Percentiles rank a stretch among this genome's conserved stretches.
Conservation (phyloP, 768 basidiomycete species). For the Auricularia auricula-judae region DNA sequence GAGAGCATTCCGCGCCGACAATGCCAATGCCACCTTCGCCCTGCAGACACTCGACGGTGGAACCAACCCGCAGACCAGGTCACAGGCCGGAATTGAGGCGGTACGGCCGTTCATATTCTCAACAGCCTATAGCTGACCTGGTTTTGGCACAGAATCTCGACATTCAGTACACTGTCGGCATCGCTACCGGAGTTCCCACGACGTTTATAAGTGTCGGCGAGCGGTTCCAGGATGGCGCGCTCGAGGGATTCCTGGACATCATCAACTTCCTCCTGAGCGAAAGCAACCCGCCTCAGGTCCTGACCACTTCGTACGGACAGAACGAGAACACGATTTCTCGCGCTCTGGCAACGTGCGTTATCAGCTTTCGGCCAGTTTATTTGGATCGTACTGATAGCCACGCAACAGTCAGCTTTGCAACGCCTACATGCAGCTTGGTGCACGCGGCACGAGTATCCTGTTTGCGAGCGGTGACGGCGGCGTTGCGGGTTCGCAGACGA, state of each 20-base stretch:
- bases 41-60: constrained; percentile 7
- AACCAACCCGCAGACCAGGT: constrained; percentile 3
- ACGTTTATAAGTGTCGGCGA: constrained; percentile 19
- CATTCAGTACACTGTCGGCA: constrained; percentile 26
- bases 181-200: constrained; percentile 19
- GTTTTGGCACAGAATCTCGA: constrained; percentile 19
- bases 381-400: not conserved
- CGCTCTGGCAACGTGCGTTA: constrained; percentile 11
- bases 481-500: constrained; percentile 9
- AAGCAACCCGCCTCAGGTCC: not conserved
- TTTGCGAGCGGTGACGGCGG: constrained; percentile 12
- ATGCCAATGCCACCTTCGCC: constrained; percentile 7
- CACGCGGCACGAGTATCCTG: constrained; percentile 12
- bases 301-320: constrained; percentile 19
- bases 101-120: not conserved
- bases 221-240: constrained; percentile 9
- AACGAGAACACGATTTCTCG: constrained; percentile 15
- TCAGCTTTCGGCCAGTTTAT: not conserved
- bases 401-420: constrained; percentile 15
- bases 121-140: no score
- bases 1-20: constrained; percentile 5
- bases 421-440: constrained; percentile 16
- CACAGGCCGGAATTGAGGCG: constrained; percentile 8
- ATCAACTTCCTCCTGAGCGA: constrained; percentile 11
- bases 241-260: constrained; percentile 17